Conservation (phyloP, 306 rosid genomes). For the Myrica gale region DNA sequence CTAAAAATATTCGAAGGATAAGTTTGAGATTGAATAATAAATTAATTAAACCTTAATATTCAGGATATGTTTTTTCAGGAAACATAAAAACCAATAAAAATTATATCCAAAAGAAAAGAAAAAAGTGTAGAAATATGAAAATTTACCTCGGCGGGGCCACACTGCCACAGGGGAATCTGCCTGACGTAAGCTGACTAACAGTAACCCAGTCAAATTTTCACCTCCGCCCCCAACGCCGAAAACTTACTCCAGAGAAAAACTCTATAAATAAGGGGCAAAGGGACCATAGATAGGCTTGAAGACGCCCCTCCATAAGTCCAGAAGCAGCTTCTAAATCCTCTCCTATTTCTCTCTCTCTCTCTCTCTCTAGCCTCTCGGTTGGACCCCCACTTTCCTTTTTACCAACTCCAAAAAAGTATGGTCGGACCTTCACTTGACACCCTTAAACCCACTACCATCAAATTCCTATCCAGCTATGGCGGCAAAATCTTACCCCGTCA, state of each 20-base stretch:
- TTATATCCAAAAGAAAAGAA: too few relatives aligned
- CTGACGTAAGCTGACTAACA: constrained; percentile 16
- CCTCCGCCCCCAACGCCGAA: too few relatives aligned
- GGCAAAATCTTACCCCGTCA: constrained; percentile 93
- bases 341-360: neutral
- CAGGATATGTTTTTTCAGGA: too few relatives aligned
- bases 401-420: constrained; percentile 34
- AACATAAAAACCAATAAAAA: too few relatives aligned
- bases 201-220: neutral
- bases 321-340: constrained; percentile 24
- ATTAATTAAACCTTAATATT: too few relatives aligned
- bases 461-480: constrained; percentile 87
- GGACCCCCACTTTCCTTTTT: neutral
- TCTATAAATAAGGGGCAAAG: constrained; percentile 58
- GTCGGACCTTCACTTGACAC: constrained; percentile 35
- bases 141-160: too few relatives aligned
- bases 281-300: constrained; percentile 50
- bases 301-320: constrained; percentile 24
- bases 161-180: constrained; percentile 2
- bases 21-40: too few relatives aligned
- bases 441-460: constrained; percentile 41
- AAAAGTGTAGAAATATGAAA: too few relatives aligned
- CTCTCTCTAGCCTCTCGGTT: neutral
- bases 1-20: too few relatives aligned
- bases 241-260: neutral